Conservation (phyloP, 345 rosid species). For the Sapria himalayana region DNA sequence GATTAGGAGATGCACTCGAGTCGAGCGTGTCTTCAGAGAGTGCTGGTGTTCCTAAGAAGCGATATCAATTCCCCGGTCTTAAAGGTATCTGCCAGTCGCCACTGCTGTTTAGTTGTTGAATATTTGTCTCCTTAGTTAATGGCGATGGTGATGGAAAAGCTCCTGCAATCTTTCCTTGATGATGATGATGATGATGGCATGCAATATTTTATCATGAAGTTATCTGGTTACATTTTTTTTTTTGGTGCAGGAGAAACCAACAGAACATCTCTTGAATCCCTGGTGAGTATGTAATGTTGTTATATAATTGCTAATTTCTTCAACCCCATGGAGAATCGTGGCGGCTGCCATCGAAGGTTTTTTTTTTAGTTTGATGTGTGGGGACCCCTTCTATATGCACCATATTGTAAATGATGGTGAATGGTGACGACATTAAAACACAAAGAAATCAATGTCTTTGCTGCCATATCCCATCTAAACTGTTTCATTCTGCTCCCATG, state of each 20-base stretch:
- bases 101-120: too few relatives aligned
- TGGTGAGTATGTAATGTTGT: constrained; percentile 26
- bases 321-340: too few relatives aligned
- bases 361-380: background rate
- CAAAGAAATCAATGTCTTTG: background rate
- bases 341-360: background rate
- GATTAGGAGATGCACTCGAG: constrained; percentile 29
- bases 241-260: constrained; percentile 66
- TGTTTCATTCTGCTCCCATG: background rate
- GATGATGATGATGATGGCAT: too few relatives aligned
- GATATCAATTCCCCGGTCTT: constrained; percentile 30
- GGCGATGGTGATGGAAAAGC: too few relatives aligned
- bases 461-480: background rate
- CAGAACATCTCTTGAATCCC: constrained; percentile 53
- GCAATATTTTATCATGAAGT: too few relatives aligned
- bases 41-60: constrained; percentile 20
- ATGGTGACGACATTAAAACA: background rate
- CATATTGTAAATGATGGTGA: background rate
- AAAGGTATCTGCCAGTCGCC: too few relatives aligned
- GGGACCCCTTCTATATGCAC: background rate
- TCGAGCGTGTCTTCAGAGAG: constrained; percentile 24
- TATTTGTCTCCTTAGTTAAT: too few relatives aligned
- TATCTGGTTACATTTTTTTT: too few relatives aligned
- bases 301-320: too few relatives aligned
- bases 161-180: too few relatives aligned